phyloP scores from a whole-genome alignment of 108 stramenopile species.

The Fistulifera pelliculosa region DNA sequence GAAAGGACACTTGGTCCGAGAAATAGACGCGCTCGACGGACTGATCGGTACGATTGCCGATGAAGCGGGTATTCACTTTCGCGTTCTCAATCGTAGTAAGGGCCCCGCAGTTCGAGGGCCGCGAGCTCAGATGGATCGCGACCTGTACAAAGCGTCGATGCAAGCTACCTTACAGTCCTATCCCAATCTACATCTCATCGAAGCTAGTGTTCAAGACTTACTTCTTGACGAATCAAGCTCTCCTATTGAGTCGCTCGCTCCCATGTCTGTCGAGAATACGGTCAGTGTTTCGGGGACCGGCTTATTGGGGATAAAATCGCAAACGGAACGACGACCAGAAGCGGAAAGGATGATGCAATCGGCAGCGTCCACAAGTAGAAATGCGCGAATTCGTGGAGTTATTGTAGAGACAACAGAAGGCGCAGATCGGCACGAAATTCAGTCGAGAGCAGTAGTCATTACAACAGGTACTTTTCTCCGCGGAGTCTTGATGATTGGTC shows the following conservation, averaged over 20 bases:
- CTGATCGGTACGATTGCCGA: slow-evolving; percentile 92
- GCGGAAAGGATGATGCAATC: slow-evolving; percentile 7
- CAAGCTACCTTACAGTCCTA: slow-evolving; percentile 45
- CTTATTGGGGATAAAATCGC: slow-evolving; percentile 2
- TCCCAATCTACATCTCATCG: slow-evolving; percentile 73
- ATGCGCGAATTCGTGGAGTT: slow-evolving; percentile 75
- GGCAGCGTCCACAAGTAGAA: slow-evolving; percentile 23
- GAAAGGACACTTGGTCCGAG: slow-evolving; percentile 95
- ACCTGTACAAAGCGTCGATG: slow-evolving; percentile 89
- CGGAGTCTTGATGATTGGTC: slow-evolving; percentile 79
- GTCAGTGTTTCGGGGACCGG: neutral
- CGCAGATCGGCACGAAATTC: slow-evolving; percentile 37
- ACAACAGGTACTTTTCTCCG: slow-evolving; percentile 97
- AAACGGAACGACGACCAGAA: neutral
- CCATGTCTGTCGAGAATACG: neutral
- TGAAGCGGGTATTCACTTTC: slow-evolving; percentile 89
- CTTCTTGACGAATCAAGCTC: slow-evolving; percentile 66
- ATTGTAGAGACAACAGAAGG: slow-evolving; percentile 41
- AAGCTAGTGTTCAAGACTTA: slow-evolving; percentile 90
- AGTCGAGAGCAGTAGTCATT: slow-evolving; percentile 72
- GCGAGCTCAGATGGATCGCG: slow-evolving; percentile 93
- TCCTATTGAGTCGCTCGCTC: slow-evolving; percentile 32
- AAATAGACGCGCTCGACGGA: slow-evolving; percentile 95
- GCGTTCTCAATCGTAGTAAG: slow-evolving; percentile 88
- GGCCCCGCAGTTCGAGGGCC: slow-evolving; percentile 89